Evolutionary conservation across 2,329 filamentous ascomycete genomes (phyloP).

Genomic region (Blastomyces emzantsi): DNA sequence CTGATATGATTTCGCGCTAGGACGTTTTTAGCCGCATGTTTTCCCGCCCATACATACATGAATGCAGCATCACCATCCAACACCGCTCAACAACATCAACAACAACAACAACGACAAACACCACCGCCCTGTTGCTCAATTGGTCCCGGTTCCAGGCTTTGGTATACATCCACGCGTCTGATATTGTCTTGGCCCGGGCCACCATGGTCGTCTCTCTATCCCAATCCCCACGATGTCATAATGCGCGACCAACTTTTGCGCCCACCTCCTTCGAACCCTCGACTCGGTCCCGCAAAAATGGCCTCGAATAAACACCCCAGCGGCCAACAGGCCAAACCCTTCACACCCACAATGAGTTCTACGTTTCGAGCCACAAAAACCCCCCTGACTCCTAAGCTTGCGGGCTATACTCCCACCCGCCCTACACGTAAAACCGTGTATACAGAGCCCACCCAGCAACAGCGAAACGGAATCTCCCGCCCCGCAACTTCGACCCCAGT

Average conservation of each 20-base stretch:
- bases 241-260: slow-evolving; percentile 33
- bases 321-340: slow-evolving; percentile 45
- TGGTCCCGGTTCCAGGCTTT: background rate
- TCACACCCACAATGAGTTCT: slow-evolving; percentile 60
- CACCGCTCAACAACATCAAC: background rate
- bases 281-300: slow-evolving; percentile 26
- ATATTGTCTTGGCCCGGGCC: slow-evolving; percentile 22
- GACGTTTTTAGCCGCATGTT: slow-evolving; percentile 4
- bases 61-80: background rate
- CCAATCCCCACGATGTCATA: slow-evolving; percentile 37
- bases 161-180: background rate
- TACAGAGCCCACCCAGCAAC: slow-evolving; percentile 25
- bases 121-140: background rate
- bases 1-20: background rate
- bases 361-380: slow-evolving; percentile 47
- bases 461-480: slow-evolving; percentile 26
- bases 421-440: slow-evolving; percentile 28
- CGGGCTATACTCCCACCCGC: slow-evolving; percentile 26
- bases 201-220: slow-evolving; percentile 28
- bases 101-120: background rate
- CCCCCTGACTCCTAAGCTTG: slow-evolving; percentile 53
- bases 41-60: background rate
- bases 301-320: slow-evolving; percentile 47
- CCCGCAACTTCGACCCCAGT: slow-evolving; percentile 47
- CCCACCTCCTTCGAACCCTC: slow-evolving; percentile 23